Percentiles rank a stretch among this genome's conserved stretches.
Evolutionary conservation across 805 yeast genomes (phyloP).

Genomic region (Hanseniaspora pseudoguilliermondii): DNA sequence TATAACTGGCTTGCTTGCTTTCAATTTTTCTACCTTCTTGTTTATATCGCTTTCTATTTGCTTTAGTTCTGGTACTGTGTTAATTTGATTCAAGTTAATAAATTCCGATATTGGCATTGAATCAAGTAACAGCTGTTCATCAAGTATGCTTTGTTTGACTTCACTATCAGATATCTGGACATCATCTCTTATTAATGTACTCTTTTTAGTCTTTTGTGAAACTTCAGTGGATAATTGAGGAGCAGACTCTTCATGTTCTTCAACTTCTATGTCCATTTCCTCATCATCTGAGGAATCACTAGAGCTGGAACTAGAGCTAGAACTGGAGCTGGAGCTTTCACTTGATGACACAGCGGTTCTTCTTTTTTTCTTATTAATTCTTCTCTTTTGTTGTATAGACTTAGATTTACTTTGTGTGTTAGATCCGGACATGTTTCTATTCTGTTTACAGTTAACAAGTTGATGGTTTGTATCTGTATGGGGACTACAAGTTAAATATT

Average conservation of each 20-base stretch:
- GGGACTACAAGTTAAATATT: too few relatives aligned
- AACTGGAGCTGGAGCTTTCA: background rate
- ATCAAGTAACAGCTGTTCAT: conserved; percentile 4
- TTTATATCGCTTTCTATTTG: background rate
- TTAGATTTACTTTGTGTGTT: conserved; percentile 18
- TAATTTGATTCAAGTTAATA: conserved; percentile 2
- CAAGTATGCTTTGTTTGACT: conserved; percentile 12
- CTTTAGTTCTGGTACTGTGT: background rate
- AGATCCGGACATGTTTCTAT: background rate
- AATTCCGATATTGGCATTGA: conserved; percentile 2
- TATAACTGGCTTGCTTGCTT: conserved; percentile 4
- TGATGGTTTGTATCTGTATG: background rate
- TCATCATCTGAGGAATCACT: background rate
- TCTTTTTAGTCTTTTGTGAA: background rate
- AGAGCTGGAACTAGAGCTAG: conserved; percentile 36
- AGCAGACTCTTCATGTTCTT: conserved; percentile 8
- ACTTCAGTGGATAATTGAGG: background rate
- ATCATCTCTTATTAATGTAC: conserved; percentile 16
- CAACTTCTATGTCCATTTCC: background rate
- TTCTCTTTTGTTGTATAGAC: conserved; percentile 14
- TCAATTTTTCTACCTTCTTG: background rate
- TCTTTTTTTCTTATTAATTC: conserved; percentile 63
- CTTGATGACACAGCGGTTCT: conserved; percentile 62
- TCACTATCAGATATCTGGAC: conserved; percentile 28
- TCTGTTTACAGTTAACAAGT: background rate